Base-by-base conservation (phyloP, 192 early-diverging fungal species). In the Helicostylum pulchrum region DNA sequence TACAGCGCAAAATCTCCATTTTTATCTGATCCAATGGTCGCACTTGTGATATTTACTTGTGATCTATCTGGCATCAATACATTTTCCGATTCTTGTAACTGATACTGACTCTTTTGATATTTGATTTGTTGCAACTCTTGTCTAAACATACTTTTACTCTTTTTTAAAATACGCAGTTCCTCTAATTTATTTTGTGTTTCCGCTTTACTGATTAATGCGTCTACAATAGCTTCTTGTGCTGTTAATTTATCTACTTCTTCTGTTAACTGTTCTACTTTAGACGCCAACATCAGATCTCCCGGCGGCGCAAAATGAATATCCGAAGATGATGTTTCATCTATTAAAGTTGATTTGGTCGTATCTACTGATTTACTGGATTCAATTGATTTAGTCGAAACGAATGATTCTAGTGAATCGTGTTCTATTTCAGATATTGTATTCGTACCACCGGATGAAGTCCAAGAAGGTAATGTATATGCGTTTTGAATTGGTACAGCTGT, bases 201-300 rank as follows among this genome's bases (percentile, higher is more conserved):
- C 2, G 88, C 87, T 70, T 86, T 83, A 15, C 72, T 67, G 62
- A 89, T 85, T 65, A 92, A 58, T 15, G 81, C 79, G 42, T 82
- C 77, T 11, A 92, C 83, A 46, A 90, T 85, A 0, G 84, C 81
- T 68, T 86, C 80, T 62, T 92, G 88, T 52, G 85, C 85, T 11
- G 66, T 74, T 17, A 83, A 71, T 34, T 77, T 77, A 19, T 85
- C 81, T 19, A 88, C 72, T 3, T 82, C 79, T 32, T 77, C 78
- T 20, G 75, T 67, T 31, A 90, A 64, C 42, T 71, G 69, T 34
- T 72, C 67, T 30, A 86, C 76, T 57, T 84, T 79, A 57, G 71
- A 52, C 9, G 81, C 77, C 12, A 90, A 67, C 23, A 92, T 79
- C 53, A 92, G 66, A 65, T 90, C 90, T 30, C 87, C 88, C 0